phyloP scores from a whole-genome alignment of 2,329 filamentous ascomycete genomes.

The Paramyrothecium sp. region DNA sequence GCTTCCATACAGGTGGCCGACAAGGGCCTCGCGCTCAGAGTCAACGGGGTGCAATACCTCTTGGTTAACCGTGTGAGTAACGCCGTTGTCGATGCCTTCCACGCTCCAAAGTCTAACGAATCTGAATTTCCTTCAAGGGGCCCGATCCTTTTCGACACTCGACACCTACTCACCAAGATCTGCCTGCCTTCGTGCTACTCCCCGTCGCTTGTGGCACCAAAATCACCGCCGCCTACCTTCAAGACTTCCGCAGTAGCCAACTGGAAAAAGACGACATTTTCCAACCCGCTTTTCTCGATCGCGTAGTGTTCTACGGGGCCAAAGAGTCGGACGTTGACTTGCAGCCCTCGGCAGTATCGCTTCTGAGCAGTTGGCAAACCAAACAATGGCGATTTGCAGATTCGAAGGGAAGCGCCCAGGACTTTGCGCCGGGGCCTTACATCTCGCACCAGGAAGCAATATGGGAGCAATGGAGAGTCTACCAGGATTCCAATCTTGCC shows the following conservation, averaged over 20 bases:
- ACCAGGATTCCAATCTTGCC: conserved; percentile 4
- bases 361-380: neutral
- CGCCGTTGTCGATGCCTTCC: neutral
- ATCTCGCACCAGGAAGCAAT: conserved; percentile 1
- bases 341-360: neutral
- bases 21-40: neutral
- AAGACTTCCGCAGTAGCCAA: neutral
- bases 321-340: neutral
- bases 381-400: neutral
- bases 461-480: conserved; percentile 8
- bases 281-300: neutral
- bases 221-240: neutral
- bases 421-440: conserved; percentile 2
- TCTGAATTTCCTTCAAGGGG: neutral
- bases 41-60: neutral
- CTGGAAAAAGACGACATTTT: neutral
- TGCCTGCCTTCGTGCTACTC: neutral
- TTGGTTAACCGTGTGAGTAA: neutral
- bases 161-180: neutral
- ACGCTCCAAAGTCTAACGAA: neutral
- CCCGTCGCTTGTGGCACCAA: neutral
- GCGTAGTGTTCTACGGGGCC: neutral
- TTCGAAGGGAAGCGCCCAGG: neutral
- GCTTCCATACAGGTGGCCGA: neutral
- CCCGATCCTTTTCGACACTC: neutral